Conservation (phyloP, 441 rosid species). For the Capsella rubella region DNA sequence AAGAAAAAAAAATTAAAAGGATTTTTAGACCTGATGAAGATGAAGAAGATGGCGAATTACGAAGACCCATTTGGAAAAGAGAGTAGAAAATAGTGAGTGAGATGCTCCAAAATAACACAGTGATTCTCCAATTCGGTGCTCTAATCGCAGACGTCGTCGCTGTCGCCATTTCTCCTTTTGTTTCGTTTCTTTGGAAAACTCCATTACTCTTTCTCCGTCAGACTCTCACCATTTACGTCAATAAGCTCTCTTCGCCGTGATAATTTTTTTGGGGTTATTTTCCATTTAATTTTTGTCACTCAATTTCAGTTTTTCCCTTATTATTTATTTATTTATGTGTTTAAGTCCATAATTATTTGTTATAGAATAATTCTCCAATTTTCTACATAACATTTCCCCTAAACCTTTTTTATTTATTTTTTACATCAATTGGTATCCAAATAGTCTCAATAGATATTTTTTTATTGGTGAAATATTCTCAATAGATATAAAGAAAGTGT, state of each 20-base stretch:
- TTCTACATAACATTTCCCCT: too few species aligned
- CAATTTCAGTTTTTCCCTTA: background rate
- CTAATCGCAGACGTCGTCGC: constrained; percentile 43
- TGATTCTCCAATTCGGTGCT: constrained; percentile 55
- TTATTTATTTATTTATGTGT: background rate
- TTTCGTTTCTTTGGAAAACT: background rate
- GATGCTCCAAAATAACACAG: constrained; percentile 60
- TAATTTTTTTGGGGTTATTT: background rate
- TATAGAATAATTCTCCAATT: too few species aligned
- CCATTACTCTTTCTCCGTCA: background rate
- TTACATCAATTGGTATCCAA: background rate
- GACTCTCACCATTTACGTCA: constrained; percentile 9
- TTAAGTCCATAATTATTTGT: too few species aligned
- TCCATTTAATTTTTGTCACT: constrained; percentile 6
- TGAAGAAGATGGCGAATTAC: constrained; percentile 44
- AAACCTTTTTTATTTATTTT: too few species aligned
- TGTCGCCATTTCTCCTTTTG: constrained; percentile 39
- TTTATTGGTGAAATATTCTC: background rate
- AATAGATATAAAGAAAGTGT: too few species aligned
- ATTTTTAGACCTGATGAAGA: constrained; percentile 50
- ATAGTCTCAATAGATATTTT: background rate
- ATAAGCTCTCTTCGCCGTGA: background rate
- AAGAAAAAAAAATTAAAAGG: background rate
- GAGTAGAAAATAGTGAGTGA: constrained; percentile 58
- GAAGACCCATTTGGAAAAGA: constrained; percentile 60